A percentile compares a stretch with the other conserved stretches of the same genome.
phyloP scores from a whole-genome alignment of 2,329 filamentous ascomycete genomes.

The Podosphaera xanthii region DNA sequence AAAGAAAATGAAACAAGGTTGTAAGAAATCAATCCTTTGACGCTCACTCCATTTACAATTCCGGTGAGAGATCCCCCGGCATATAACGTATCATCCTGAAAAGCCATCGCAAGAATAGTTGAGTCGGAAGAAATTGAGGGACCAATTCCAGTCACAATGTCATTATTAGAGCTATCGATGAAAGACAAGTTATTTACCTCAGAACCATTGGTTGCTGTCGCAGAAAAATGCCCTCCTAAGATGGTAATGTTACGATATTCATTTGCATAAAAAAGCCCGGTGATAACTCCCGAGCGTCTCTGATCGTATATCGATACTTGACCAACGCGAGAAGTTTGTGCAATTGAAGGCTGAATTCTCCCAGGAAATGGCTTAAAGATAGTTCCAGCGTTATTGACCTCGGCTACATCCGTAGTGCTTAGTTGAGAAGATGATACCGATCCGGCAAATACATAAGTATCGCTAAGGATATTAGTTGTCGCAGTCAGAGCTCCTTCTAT shows the following conservation, averaged over 20 bases:
- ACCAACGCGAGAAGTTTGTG: constrained; percentile 7
- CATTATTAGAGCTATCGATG: constrained; percentile 49
- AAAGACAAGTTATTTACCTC: constrained; percentile 60
- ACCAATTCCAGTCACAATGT: constrained; percentile 46
- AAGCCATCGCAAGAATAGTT: constrained; percentile 47
- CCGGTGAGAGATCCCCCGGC: constrained; percentile 67
- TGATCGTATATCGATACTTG: not conserved
- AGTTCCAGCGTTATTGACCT: constrained; percentile 25
- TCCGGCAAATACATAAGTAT: constrained; percentile 56
- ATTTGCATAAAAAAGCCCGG: constrained; percentile 54
- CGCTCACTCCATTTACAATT: constrained; percentile 31
- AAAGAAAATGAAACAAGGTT: constrained; percentile 45
- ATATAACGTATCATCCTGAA: constrained; percentile 46
- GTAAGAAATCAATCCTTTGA: constrained; percentile 62
- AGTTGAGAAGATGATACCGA: constrained; percentile 56
- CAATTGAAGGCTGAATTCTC: constrained; percentile 23
- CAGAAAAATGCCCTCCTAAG: constrained; percentile 67
- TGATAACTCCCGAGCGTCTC: constrained; percentile 43
- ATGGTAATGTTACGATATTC: constrained; percentile 61
- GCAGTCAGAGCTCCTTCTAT: constrained; percentile 54
- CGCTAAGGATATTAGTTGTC: constrained; percentile 36
- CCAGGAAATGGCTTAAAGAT: constrained; percentile 33
- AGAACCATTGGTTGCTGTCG: constrained; percentile 43
- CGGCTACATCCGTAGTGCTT: constrained; percentile 48
- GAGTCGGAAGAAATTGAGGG: constrained; percentile 46